These are phyloP conservation scores for Xanthoconium separans DNA, from an alignment of 1,284 basidiomycete genomes.

Conservation along the genomic window DNA sequence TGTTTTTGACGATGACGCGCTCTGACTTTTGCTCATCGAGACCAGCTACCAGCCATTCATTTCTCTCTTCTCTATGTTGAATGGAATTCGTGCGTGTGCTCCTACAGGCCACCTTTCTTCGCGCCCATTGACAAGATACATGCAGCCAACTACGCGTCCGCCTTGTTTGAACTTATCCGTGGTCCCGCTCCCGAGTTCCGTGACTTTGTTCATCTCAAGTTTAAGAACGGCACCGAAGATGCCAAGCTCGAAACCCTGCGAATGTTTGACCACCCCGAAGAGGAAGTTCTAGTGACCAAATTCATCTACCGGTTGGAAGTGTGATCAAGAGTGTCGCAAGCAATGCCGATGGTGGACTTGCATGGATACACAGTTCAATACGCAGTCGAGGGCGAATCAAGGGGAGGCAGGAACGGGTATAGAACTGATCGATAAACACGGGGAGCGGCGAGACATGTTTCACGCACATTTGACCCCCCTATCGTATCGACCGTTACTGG, in stretches of 20 bases:
- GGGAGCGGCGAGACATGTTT: no score
- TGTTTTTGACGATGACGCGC: slow-evolving; percentile 74
- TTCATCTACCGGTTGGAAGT: slow-evolving; percentile 78
- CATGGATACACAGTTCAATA: no score
- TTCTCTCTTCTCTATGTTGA: slow-evolving; percentile 78
- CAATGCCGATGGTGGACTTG: no score
- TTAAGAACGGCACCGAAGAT: slow-evolving; percentile 76
- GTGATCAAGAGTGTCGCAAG: no score
- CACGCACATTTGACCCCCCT: no score
- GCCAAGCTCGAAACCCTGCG: slow-evolving; percentile 54
- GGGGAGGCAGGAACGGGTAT: no score
- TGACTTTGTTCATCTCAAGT: slow-evolving; percentile 78
- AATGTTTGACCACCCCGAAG: slow-evolving; percentile 64
- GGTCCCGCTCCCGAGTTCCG: slow-evolving; percentile 69
- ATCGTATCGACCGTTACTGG: no score
- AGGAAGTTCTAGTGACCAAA: slow-evolving; percentile 64
- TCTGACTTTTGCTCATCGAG: slow-evolving; percentile 72
- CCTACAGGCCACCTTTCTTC: background rate
- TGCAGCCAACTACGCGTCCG: slow-evolving; percentile 60
- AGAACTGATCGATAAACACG: no score
- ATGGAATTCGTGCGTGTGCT: slow-evolving; percentile 68
- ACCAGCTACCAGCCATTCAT: slow-evolving; percentile 88
- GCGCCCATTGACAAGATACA: no score
- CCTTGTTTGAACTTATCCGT: slow-evolving; percentile 74
- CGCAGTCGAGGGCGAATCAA: no score